Evolutionary conservation across 371 early-diverging fungal species (phyloP).

Genomic region (Capillidium heterosporum): DNA sequence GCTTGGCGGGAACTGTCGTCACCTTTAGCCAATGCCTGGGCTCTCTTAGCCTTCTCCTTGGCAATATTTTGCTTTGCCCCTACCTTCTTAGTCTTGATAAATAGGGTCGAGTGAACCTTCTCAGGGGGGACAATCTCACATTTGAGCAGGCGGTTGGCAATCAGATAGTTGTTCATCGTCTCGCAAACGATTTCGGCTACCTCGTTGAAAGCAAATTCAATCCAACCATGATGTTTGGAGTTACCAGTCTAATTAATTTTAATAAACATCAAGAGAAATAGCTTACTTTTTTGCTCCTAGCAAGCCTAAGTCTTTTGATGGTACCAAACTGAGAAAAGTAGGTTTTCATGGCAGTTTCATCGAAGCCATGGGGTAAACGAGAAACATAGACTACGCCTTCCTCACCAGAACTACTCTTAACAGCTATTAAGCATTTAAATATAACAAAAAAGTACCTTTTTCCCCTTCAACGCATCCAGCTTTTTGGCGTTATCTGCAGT

Average conservation of each 20-base stretch:
- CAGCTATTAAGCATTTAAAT: too few relatives aligned
- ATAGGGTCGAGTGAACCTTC: slow-evolving; percentile 49
- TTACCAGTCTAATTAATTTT: slow-evolving; percentile 36
- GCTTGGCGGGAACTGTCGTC: too few relatives aligned
- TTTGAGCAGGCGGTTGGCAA: slow-evolving; percentile 61
- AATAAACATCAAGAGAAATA: neutral
- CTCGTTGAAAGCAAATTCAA: slow-evolving; percentile 59
- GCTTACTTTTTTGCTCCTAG: slow-evolving; percentile 60
- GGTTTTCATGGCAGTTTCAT: slow-evolving; percentile 68
- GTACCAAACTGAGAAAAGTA: slow-evolving; percentile 89
- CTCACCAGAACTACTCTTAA: slow-evolving; percentile 10
- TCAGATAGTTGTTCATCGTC: slow-evolving; percentile 90
- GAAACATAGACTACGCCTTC: slow-evolving; percentile 72
- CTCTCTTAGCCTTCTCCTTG: neutral
- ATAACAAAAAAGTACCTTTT: too few relatives aligned
- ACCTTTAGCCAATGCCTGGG: neutral
- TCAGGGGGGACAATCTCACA: slow-evolving; percentile 47
- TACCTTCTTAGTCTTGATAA: slow-evolving; percentile 27
- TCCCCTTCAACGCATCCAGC: too few relatives aligned
- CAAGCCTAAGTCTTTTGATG: slow-evolving; percentile 54
- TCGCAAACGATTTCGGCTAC: slow-evolving; percentile 83
- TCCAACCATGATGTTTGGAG: slow-evolving; percentile 82
- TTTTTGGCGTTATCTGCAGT: too few relatives aligned
- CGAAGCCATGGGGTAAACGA: slow-evolving; percentile 89
- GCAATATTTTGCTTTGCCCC: neutral